Evolutionary conservation across 805 yeast genomes (phyloP), one percentile per base, ranked within the genome.

Genomic region (Suhomyces sp.): DNA sequence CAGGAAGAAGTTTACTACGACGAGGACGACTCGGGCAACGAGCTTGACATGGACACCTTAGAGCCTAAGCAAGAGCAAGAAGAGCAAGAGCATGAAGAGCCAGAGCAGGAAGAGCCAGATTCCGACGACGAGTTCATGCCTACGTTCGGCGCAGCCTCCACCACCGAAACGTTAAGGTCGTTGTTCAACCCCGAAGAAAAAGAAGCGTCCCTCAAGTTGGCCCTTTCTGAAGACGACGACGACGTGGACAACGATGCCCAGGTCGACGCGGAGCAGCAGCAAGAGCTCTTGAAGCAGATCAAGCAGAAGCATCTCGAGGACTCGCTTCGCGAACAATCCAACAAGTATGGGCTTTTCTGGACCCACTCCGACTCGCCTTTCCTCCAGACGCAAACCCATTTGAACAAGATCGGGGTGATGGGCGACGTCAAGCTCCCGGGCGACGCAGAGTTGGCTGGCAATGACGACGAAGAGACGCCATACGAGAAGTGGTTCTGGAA

Each of bases 351-450:
- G 6, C 72, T 91, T 35, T 92, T 93, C 68, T 93, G 96, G 79
- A 73, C 86, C 1, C 97, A 93, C 66, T 72, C 77, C 10, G 87
- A 87, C 17, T 92, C 97, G 0, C 97, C 97, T 0, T 93, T 90
- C 70, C 73, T 93, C 57, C 82, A 81, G 48, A 86, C 97, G 0
- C 98, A 92, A 70, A 78, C 97, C 0, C 96, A 88, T 66, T 67
- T 90, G 47, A 81, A 80, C 54, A 86, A 84, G 61, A 59, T 87
- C 35, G 75, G 80, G 6, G 62, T 66, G n/a, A 54, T 54, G 2
- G 62, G 59, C 13, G 70, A 66, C 7, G 54, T 69, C 17, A 60
- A 56, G 29, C 64, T 75, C 45, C 79, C 79, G 1, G 78, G 77
- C 3, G 76, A 71, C 50, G 60, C 54, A 19, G 59, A 51, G 1